phyloP scores from a whole-genome alignment of 129 eudicot species.

The Pulicaria dysenterica region DNA sequence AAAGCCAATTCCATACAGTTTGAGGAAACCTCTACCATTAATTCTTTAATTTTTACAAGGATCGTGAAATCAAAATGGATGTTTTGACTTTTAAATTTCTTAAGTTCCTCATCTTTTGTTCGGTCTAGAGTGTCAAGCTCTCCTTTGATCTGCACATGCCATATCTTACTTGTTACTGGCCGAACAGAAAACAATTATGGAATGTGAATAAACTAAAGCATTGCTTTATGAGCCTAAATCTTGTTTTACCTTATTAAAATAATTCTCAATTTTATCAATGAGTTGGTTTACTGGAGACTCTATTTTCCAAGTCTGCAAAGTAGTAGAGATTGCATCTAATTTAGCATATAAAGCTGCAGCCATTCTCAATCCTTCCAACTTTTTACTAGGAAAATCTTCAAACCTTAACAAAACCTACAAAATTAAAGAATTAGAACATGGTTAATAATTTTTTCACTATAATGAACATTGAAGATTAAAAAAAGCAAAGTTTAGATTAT shows the following conservation, averaged over 20 bases:
- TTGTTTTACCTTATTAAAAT: conserved; percentile 55
- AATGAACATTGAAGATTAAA: background rate
- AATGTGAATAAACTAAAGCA: background rate
- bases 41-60: conserved; percentile 64
- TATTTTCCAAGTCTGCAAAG: conserved; percentile 53
- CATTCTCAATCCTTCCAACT: conserved; percentile 61
- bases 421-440: conserved; percentile 1
- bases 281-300: conserved; percentile 49
- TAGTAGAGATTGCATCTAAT: conserved; percentile 41
- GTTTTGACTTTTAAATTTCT: conserved; percentile 61
- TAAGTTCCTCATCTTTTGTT: conserved; percentile 71
- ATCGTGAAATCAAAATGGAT: conserved; percentile 70
- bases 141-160: conserved; percentile 53
- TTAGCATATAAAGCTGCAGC: conserved; percentile 54
- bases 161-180: conserved; percentile 10
- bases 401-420: conserved; percentile 50
- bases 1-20: conserved; percentile 73
- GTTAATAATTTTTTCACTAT: too few species aligned
- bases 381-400: conserved; percentile 57
- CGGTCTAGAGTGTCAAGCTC: conserved; percentile 68
- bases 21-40: conserved; percentile 72
- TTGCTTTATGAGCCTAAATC: background rate
- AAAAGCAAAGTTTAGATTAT: background rate
- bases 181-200: background rate
- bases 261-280: conserved; percentile 52